Evolutionary conservation across 139 green algal species (phyloP).

Genomic region (Limnomonas spitsbergensis): DNA sequence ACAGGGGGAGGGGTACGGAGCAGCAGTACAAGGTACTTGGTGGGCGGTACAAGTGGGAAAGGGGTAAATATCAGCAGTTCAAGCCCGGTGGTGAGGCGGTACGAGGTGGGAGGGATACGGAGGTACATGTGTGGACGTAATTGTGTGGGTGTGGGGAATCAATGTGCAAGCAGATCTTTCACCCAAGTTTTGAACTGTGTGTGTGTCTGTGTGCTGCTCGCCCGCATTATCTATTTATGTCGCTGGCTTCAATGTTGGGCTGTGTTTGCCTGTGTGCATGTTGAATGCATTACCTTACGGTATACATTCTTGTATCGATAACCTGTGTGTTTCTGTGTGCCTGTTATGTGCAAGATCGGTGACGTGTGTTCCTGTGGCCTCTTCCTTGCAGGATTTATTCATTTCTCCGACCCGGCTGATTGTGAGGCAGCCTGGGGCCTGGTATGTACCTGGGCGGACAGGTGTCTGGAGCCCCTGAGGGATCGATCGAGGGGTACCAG

Average conservation of each 20-base stretch:
- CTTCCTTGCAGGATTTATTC: conserved; percentile 62
- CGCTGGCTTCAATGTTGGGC: neutral
- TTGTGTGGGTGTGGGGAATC: conserved; percentile 8
- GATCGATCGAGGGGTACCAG: too few relatives aligned
- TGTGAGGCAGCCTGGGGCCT: conserved; percentile 53
- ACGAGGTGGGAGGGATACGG: neutral
- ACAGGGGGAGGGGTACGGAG: too few relatives aligned
- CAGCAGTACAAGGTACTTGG: too few relatives aligned
- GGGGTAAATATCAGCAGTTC: too few relatives aligned
- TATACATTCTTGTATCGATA: neutral
- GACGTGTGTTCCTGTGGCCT: neutral
- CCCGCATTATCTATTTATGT: neutral
- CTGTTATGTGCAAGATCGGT: too few relatives aligned
- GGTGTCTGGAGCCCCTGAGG: too few relatives aligned
- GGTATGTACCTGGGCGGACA: too few relatives aligned
- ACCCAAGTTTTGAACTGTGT: too few relatives aligned
- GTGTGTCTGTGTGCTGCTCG: neutral
- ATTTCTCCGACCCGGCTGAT: conserved; percentile 75
- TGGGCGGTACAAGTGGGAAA: too few relatives aligned
- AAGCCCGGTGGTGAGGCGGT: neutral
- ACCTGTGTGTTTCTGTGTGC: too few relatives aligned
- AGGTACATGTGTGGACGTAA: neutral
- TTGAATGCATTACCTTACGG: neutral
- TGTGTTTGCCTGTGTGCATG: neutral
- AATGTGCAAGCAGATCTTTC: too few relatives aligned